Evolutionary conservation across 176 grass and related monocot species (phyloP).

Genomic region (Juncus inflexus): DNA sequence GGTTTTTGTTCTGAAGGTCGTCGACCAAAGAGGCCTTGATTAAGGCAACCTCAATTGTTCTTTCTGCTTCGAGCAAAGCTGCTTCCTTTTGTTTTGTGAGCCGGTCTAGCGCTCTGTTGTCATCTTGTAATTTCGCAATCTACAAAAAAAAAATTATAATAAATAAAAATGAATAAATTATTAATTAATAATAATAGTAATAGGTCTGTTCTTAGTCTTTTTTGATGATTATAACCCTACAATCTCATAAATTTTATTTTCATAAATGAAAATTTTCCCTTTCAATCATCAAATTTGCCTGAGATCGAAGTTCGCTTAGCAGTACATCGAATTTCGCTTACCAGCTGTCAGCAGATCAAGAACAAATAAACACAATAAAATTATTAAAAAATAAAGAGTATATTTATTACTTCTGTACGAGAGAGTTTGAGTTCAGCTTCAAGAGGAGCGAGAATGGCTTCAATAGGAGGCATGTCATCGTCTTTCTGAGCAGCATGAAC

Average conservation of each 20-base stretch:
- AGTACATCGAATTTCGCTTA: no score
- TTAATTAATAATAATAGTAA: not conserved
- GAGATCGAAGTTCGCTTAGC: no score
- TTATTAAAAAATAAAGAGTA: slow-evolving; percentile 1
- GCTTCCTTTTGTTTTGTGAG: slow-evolving; percentile 85
- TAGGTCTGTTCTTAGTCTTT: not conserved
- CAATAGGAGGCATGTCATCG: slow-evolving; percentile 94
- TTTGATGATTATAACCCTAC: no score
- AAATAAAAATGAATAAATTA: not conserved
- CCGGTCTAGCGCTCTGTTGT: slow-evolving; percentile 67
- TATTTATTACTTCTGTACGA: slow-evolving; percentile 58
- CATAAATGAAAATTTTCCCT: no score
- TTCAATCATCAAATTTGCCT: no score
- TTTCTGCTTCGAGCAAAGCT: slow-evolving; percentile 84
- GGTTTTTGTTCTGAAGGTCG: slow-evolving; percentile 95
- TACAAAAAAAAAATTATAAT: slow-evolving; percentile 16
- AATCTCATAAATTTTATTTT: no score
- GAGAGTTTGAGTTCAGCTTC: slow-evolving; percentile 88
- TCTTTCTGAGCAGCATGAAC: slow-evolving; percentile 97
- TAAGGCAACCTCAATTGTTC: slow-evolving; percentile 78
- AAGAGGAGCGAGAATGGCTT: slow-evolving; percentile 95
- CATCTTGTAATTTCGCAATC: slow-evolving; percentile 76
- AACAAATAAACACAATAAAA: not conserved
- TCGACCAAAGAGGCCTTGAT: slow-evolving; percentile 90
- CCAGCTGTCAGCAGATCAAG: no score